Conservation (phyloP, 2,329 filamentous ascomycete genomes). For the Botrytis cinerea region DNA sequence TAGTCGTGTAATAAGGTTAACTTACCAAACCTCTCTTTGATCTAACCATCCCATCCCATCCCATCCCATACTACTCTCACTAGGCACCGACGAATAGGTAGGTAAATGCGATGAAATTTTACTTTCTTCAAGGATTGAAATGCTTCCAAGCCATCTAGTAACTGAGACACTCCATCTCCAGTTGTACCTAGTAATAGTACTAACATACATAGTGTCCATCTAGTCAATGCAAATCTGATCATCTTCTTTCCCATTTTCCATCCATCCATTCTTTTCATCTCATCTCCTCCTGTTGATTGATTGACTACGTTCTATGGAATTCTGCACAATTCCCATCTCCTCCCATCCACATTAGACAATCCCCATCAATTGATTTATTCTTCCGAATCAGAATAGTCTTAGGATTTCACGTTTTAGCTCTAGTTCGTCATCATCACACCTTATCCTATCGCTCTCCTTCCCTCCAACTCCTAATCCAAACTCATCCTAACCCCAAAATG, state of each 20-base stretch:
- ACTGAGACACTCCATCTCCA: not conserved
- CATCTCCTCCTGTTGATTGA: not conserved
- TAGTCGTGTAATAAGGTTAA: not conserved
- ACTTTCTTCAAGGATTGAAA: not conserved
- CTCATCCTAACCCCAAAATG: conserved; percentile 15
- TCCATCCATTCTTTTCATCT: conserved; percentile 1
- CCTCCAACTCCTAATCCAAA: not conserved
- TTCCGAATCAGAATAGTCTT: not conserved
- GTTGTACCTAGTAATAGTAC: not conserved
- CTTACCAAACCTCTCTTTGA: not conserved
- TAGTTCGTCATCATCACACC: not conserved
- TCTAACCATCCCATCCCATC: not conserved
- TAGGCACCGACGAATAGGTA: not conserved
- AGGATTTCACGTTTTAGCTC: not conserved
- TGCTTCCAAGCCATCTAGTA: not conserved
- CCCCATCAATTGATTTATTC: not conserved
- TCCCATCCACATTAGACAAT: not conserved
- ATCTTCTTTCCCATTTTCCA: not conserved
- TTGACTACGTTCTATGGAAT: not conserved
- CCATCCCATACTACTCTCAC: not conserved
- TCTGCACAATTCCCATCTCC: not conserved
- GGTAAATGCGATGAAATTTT: not conserved
- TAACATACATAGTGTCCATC: not conserved
- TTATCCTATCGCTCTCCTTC: not conserved
- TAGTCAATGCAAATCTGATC: not conserved